Evolutionary conservation across 805 yeast species (phyloP), one percentile per base, ranked within the genome.

Genomic region (Ogataea trehaloabstinens): DNA sequence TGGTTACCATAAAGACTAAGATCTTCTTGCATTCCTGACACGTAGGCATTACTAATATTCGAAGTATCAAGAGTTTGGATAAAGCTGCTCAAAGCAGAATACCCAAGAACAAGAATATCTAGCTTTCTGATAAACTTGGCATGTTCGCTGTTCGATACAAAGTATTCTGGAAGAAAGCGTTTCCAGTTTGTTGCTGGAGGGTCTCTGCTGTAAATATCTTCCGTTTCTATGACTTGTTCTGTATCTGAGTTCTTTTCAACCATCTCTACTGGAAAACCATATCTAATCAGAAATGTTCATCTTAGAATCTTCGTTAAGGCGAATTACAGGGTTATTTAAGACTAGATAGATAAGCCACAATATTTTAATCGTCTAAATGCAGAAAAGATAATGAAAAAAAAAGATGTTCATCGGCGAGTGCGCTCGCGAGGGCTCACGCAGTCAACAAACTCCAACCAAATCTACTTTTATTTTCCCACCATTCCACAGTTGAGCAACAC

Each of bases 21-120:
- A 32, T 66, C 78, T 48, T 74, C 78, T 42, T 70, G 59, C 76
- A 82, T 68, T 15, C 85, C 82, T 16, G 80, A 72, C 28, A 78
- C 80, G 49, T 80, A 82, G 1, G 87, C 88, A 50, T 80, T 79
- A 44, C 68, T 71, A 39, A 76, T 63, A 55, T 81, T 82, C 30
- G 74, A 68, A 40, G 72, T 73, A 55, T 82, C 88, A 30, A 82
- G 64, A 35, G 77, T 73, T 52, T 80, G 80, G 37, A 81, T 77
- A 80, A 85, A 82, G 57, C 80, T 80, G 1, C 78, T 76, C 15
- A 68, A 48, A 48, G 73, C 68, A n/a, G 56, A 60, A 42, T 67
- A 70, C 28, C 68, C 60, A 16, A 78, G 67, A 31, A 82, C 59
- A 28, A 76, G 55, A 10, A 74, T 46, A 51, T 80, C 87, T 25